Conservation (phyloP, 2,329 filamentous ascomycete species). For the Hypoxylon sp. region DNA sequence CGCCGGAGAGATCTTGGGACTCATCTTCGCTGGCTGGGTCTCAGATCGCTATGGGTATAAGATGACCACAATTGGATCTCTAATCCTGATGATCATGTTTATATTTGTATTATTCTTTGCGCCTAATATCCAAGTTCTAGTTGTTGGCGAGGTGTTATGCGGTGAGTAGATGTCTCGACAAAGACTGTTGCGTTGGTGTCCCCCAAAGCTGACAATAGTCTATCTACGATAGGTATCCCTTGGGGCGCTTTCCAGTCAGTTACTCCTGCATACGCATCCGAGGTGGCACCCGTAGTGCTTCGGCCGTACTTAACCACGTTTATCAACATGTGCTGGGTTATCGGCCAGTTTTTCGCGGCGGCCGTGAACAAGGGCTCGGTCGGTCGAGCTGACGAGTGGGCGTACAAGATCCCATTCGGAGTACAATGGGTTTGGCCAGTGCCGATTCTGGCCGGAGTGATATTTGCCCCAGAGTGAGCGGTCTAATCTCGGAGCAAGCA, state of each 20-base stretch:
- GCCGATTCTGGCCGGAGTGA: slow-evolving; percentile 60
- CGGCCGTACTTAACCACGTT: slow-evolving; percentile 68
- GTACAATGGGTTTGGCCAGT: slow-evolving; percentile 69
- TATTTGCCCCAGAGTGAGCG: slow-evolving; percentile 64
- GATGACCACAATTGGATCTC: slow-evolving; percentile 63
- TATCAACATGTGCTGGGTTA: slow-evolving; percentile 71
- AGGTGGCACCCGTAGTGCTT: slow-evolving; percentile 64
- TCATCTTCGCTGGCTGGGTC: slow-evolving; percentile 67
- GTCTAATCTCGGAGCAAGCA: neutral
- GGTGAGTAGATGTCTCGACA: slow-evolving; percentile 41
- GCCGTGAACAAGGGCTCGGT: slow-evolving; percentile 63
- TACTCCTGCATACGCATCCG: slow-evolving; percentile 68
- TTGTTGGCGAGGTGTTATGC: slow-evolving; percentile 65
- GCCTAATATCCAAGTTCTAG: slow-evolving; percentile 61
- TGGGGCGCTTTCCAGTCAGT: slow-evolving; percentile 69
- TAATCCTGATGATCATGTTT: slow-evolving; percentile 64
- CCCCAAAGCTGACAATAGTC: slow-evolving; percentile 8
- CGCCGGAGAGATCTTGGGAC: slow-evolving; percentile 69
- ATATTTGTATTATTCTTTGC: slow-evolving; percentile 70
- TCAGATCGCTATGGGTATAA: slow-evolving; percentile 67
- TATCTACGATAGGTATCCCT: slow-evolving; percentile 59
- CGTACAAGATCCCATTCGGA: slow-evolving; percentile 66
- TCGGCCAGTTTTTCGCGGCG: slow-evolving; percentile 67
- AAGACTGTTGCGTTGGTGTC: neutral
- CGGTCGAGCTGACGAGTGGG: slow-evolving; percentile 60